Conservation (phyloP, 805 yeast species). For the Pichia nanzhaoensis region DNA sequence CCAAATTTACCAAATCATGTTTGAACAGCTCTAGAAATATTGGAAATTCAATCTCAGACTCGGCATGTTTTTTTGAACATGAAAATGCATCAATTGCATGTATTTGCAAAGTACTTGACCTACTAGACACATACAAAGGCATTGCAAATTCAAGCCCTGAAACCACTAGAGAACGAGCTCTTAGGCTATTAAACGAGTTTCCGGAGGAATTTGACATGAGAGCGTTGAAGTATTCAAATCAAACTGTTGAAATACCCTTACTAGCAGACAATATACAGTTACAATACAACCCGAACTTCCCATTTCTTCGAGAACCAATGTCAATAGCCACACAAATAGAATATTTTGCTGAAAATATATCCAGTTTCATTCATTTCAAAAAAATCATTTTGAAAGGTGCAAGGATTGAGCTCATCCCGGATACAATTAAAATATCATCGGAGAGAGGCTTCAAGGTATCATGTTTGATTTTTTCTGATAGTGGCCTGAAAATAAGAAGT, state of each 20-base stretch:
- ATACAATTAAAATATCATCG: not conserved
- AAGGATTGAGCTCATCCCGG: not conserved
- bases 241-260: slow-evolving; percentile 14
- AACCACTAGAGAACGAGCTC: not conserved
- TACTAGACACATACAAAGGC: not conserved
- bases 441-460: not conserved
- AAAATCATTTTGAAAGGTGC: slow-evolving; percentile 12
- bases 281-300: slow-evolving; percentile 11
- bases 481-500: not conserved
- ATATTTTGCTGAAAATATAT: slow-evolving; percentile 6
- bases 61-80: not conserved
- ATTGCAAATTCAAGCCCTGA: not conserved
- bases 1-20: not conserved
- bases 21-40: not conserved
- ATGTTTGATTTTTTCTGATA: not conserved
- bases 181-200: not conserved
- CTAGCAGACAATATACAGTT: not conserved
- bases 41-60: not conserved
- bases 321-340: slow-evolving; percentile 9
- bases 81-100: not conserved
- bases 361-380: slow-evolving; percentile 10
- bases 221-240: slow-evolving; percentile 12
- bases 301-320: slow-evolving; percentile 15
- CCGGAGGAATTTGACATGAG: not conserved
- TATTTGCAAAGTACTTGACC: not conserved